Conservation (phyloP, 192 early-diverging fungal genomes). For the Neocallimastix lanati region DNA sequence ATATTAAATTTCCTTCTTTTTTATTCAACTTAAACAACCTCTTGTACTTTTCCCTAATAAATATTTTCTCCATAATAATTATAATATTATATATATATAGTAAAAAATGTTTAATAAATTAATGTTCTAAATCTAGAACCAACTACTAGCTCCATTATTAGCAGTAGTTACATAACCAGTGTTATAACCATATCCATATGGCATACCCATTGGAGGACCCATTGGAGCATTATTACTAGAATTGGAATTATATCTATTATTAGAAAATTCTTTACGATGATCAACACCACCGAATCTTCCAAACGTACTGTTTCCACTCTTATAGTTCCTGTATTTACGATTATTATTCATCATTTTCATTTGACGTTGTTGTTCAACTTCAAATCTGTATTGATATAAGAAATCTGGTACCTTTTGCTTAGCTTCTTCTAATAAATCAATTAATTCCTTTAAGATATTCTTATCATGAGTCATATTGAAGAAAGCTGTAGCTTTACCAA, state of each 20-base stretch:
- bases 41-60: conserved; percentile 3
- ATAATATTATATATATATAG: neutral
- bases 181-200: neutral
- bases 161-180: conserved; percentile 12
- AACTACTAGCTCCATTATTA: conserved; percentile 33
- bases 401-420: conserved; percentile 82
- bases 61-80: neutral
- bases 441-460: conserved; percentile 60
- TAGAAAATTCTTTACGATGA: neutral
- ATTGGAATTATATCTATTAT: conserved; percentile 9
- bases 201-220: conserved; percentile 5
- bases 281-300: neutral
- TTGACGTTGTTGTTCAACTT: conserved; percentile 35
- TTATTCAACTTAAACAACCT: conserved; percentile 5
- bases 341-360: conserved; percentile 30
- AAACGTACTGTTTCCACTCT: neutral
- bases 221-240: conserved; percentile 7
- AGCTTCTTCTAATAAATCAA: conserved; percentile 77
- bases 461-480: conserved; percentile 84
- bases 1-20: conserved; percentile 5
- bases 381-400: conserved; percentile 30
- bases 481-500: conserved; percentile 80
- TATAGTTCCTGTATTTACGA: conserved; percentile 14
- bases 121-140: conserved; percentile 29
- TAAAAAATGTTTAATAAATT: conserved; percentile 1